Evolutionary conservation across 805 yeast genomes (phyloP), one percentile per base, ranked within the genome.

Genomic region (Ogataea chonburiensis): DNA sequence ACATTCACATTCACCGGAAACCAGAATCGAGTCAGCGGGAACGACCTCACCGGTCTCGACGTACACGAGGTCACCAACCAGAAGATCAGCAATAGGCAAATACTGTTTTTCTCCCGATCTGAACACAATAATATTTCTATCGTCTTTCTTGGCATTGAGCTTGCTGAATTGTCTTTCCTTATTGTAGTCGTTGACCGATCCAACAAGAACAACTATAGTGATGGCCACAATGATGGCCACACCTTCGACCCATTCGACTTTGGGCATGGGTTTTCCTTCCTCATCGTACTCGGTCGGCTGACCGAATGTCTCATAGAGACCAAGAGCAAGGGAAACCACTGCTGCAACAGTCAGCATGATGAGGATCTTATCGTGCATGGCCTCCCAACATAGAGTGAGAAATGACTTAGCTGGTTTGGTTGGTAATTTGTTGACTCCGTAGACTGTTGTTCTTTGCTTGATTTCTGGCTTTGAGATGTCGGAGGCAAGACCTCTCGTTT

Each of bases 231-330:
- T 75, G 56, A 93, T 93, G 25, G 98, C 99, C 24, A 89, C 95
- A 50, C 99, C 99, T 67, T 93, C 99, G 31, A 94, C 96, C 97
- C 98, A 93, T 53, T 91, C 96, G 20, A 93, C 94, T 52, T 79
- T 76, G 12, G 97, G 96, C 37, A 79, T 60, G 14, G 77, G 68
- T 15, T 77, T 70, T 17, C 96, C 95, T 46, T 86, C 86, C 5
- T 74, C 78, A 58, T 91, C 96, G 50, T 74, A 75, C 54, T 77
- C 78, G 0, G 86, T 70, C 0, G 82, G 88, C 47, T 84, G 85
- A 26, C 94, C 96, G 64, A 88, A 83, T 2, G 95, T 80, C 62
- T 93, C 95, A 58, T 93, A 93, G 6, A 93, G 68, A 0, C 98
- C 99, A 32, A 93, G 65, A 0, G 95, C 91, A 33, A 93, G 71